Evolutionary conservation across 148 eudicot species (phyloP), one percentile per base, ranked within the genome.

Genomic region (Arbutus unedo): DNA sequence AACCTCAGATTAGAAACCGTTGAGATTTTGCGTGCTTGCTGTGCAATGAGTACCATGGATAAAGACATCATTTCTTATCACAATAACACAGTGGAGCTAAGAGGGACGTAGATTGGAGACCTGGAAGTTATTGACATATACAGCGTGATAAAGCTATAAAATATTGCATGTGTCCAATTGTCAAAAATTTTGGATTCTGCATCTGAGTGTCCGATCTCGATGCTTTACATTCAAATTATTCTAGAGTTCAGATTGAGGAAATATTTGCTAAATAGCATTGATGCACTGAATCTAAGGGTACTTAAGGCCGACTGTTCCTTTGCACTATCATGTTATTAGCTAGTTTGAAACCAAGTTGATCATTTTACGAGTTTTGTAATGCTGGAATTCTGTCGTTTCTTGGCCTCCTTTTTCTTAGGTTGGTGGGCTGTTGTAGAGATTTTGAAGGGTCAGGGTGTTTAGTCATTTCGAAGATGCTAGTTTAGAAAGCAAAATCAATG

Each of bases 31-130:
- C 44, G 25, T 66, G 43, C 16, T 66, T 66, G 13, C 44, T 2
- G 16, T 10, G 70, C 18, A 66, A 43, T 25, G 71, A 66, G 44
- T 43, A 66, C 71, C 71, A 66, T 66, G 43, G 71, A 54, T 23
- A 64, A 14, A 23, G 70, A 31, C 71, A 25, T 11, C 2, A 5
- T 25, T 66, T 25, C 16, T 15, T 11, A 25, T 66, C 15, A 9
- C 13, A 23, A 2, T 21, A 64, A 23, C 21, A 23, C 41, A 64
- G 41, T 59, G 25, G 70, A 64, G 70, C 25, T 21, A 8, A 1
- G 41, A 64, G 70, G 70, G 70, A 25, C 23, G 23, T 64, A 64
- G 70, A 64, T 9, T 64, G 70, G 70, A 64, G 43, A 64, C 70
- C 70, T 3, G 41, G 70, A 64, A 21, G 70, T 64, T 31, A 23